These are phyloP conservation scores for Phialophora verrucosa DNA, from an alignment of 2,329 filamentous ascomycete species.

Conservation along the genomic window DNA sequence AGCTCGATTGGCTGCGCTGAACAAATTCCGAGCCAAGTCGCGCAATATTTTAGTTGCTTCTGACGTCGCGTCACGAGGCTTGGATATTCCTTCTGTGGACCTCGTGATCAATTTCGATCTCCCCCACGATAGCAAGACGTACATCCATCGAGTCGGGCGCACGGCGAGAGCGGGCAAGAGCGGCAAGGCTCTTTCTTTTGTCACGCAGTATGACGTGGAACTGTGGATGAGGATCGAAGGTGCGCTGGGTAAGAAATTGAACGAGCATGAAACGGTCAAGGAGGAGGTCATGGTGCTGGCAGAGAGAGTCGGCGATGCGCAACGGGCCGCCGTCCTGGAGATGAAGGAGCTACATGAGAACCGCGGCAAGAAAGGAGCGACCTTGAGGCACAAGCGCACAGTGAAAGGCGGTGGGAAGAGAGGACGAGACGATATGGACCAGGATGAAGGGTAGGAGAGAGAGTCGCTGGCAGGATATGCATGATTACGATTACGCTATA, in stretches of 20 bases:
- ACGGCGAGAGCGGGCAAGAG: conserved; percentile 85
- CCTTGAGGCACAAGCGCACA: conserved; percentile 57
- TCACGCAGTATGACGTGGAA: conserved; percentile 87
- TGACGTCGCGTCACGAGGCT: conserved; percentile 85
- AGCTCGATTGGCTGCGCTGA: conserved; percentile 81
- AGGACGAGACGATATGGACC: conserved; percentile 71
- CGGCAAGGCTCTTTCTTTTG: conserved; percentile 77
- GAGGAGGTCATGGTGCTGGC: conserved; percentile 85
- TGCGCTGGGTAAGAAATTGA: conserved; percentile 76
- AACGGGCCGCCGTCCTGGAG: conserved; percentile 75
- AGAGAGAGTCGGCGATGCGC: conserved; percentile 78
- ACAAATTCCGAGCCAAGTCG: conserved; percentile 83
- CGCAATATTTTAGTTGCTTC: conserved; percentile 89
- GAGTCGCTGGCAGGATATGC: not conserved
- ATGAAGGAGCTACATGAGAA: conserved; percentile 81
- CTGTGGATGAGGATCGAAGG: conserved; percentile 81
- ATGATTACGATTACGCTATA: conserved; percentile 4
- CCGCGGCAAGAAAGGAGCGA: conserved; percentile 42
- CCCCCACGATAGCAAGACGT: conserved; percentile 84
- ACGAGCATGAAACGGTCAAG: conserved; percentile 71
- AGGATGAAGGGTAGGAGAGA: conserved; percentile 72
- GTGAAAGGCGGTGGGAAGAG: conserved; percentile 52
- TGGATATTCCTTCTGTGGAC: conserved; percentile 89
- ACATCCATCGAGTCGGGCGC: conserved; percentile 85
- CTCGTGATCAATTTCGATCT: conserved; percentile 84